Evolutionary conservation across 805 yeast genomes (phyloP), one percentile per base, ranked within the genome.

Genomic region (Scheffersomyces stipitis): DNA sequence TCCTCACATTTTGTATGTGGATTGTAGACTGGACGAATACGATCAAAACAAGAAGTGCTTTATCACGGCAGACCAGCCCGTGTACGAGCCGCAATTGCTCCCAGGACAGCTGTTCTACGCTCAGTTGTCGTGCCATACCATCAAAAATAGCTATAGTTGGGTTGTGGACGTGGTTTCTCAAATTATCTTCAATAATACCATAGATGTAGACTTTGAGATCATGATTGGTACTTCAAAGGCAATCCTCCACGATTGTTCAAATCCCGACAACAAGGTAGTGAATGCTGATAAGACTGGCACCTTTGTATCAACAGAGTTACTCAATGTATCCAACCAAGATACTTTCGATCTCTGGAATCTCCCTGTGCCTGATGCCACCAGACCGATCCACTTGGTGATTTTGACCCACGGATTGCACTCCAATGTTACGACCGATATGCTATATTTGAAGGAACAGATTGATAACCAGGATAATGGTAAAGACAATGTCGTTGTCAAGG

Each of bases 401-500:
- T 48, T 90, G 9, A 88, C 96, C 0, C 99, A 93, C 58, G 99
- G 99, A 0, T 73, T 93, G 17, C 95, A 88, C 52, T 86, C 97
- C 1, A 93, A 90, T 52, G 76, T 82, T 4, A 82, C 93, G 1
- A 88, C 96, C 8, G 99, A 93, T 59, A 79, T 93, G 95, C 71
- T 86, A 14, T 90, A 83, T 51, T 52, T 91, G 38, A 89, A 89
- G 47, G 98, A 93, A 51, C 74, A 73, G 49, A 77, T 93, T 12
- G 93, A 86, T 45, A 56, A 64, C 18, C 62, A 72, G 1, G 54
- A 48, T 5, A 49, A 48, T n/a, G 58, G 73, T 0, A 70, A 75
- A 3, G 84, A 80, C 26, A 87, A 87, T 52, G 62, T 90, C 4
- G 76, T 90, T 3, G 83, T 91, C 3, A 71, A 95, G 49, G 98